These are phyloP conservation scores for Rhizopogon vinicolor DNA, from an alignment of 768 basidiomycete genomes.

Conservation along the genomic window DNA sequence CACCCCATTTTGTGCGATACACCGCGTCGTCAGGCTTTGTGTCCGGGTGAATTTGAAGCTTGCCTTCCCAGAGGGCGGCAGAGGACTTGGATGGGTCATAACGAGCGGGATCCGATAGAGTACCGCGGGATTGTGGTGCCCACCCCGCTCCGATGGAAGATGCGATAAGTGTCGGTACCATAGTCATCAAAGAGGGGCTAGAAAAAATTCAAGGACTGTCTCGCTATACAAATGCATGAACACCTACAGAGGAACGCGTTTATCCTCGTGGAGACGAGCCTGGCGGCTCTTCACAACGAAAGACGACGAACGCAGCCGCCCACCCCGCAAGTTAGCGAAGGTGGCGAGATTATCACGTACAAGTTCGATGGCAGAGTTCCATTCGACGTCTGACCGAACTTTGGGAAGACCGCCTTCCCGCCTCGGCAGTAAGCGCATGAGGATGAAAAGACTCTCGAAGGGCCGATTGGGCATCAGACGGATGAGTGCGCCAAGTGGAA, in stretches of 20 bases:
- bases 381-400: slow-evolving; percentile 52
- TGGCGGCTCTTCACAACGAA: slow-evolving; percentile 80
- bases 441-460: slow-evolving; percentile 59
- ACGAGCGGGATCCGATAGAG: slow-evolving; percentile 70
- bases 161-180: slow-evolving; percentile 71
- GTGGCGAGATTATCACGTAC: slow-evolving; percentile 84
- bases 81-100: slow-evolving; percentile 77
- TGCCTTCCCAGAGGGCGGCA: slow-evolving; percentile 81
- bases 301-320: slow-evolving; percentile 79
- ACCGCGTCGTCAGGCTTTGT: slow-evolving; percentile 64
- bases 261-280: slow-evolving; percentile 48
- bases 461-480: slow-evolving; percentile 79
- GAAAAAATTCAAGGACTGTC: slow-evolving; percentile 26
- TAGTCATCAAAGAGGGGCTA: slow-evolving; percentile 69
- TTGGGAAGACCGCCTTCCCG: slow-evolving; percentile 60
- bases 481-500: slow-evolving; percentile 82
- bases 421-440: slow-evolving; percentile 55
- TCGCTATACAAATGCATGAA: slow-evolving; percentile 11
- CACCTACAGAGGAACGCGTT: slow-evolving; percentile 43
- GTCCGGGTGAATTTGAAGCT: slow-evolving; percentile 83
- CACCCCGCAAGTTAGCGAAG: slow-evolving; percentile 83
- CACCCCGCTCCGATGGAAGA: slow-evolving; percentile 70
- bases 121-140: slow-evolving; percentile 49
- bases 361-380: slow-evolving; percentile 76
- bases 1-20: slow-evolving; percentile 28